A percentile compares a stretch with the other conserved stretches of the same genome.
These are phyloP conservation scores for Psilocybe sp. DNA, from an alignment of 768 basidiomycete genomes.

Conservation along the genomic window DNA sequence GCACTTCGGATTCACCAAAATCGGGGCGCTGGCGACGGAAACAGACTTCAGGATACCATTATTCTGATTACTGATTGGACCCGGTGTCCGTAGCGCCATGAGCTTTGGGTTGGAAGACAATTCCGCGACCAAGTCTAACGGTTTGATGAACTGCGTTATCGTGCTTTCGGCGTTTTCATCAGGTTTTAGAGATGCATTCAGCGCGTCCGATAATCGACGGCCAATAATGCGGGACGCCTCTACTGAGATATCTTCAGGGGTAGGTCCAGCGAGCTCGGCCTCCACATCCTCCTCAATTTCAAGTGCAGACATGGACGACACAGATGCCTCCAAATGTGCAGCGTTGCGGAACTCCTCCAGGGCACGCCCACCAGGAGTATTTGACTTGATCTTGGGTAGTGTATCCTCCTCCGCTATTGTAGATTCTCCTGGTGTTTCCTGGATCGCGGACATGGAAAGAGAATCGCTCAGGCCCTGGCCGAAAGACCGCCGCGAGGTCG, in stretches of 20 bases:
- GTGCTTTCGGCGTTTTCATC: conserved; percentile 11
- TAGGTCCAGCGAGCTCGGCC: background rate
- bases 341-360: conserved; percentile 8
- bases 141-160: conserved; percentile 30
- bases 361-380: conserved; percentile 4
- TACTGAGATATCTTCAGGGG: conserved; percentile 17
- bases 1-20: conserved; percentile 77
- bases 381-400: background rate
- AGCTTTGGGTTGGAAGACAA: conserved; percentile 41
- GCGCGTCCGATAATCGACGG: conserved; percentile 39
- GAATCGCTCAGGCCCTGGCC: conserved; percentile 27
- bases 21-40: conserved; percentile 53
- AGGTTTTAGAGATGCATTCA: conserved; percentile 26
- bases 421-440: conserved; percentile 14
- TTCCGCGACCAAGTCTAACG: conserved; percentile 40
- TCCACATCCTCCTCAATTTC: conserved; percentile 38
- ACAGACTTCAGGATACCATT: conserved; percentile 15
- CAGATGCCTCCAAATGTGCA: conserved; percentile 15
- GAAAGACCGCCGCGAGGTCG: conserved; percentile 5
- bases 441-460: conserved; percentile 38
- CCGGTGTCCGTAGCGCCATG: conserved; percentile 32
- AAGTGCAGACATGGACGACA: conserved; percentile 50
- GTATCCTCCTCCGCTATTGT: background rate
- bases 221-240: conserved; percentile 35
- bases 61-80: conserved; percentile 1